phyloP scores from a whole-genome alignment of 345 rosid species.

The Rhodamnia rubescens region DNA sequence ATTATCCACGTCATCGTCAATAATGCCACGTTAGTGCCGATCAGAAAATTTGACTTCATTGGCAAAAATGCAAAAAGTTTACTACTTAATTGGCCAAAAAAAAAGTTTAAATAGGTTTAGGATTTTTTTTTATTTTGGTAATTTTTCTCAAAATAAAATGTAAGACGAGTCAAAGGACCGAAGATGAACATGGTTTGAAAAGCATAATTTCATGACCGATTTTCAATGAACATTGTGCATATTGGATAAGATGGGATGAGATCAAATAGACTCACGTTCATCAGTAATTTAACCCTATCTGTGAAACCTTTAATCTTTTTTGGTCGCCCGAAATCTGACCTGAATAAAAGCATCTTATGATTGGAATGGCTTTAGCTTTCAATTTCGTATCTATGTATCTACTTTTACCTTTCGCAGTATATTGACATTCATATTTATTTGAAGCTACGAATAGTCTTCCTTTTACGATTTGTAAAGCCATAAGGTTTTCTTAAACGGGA shows the following conservation, averaged over 20 bases:
- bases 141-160: neutral
- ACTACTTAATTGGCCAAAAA: too few relatives aligned
- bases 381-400: neutral
- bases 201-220: neutral
- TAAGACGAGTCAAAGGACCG: neutral
- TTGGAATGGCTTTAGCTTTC: neutral
- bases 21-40: too few relatives aligned
- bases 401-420: neutral
- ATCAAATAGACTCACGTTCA: neutral
- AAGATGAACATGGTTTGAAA: neutral
- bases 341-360: neutral
- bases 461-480: neutral
- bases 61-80: too few relatives aligned
- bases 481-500: neutral
- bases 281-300: rapidly evolving
- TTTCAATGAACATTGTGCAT: neutral
- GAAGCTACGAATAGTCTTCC: neutral
- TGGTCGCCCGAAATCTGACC: neutral
- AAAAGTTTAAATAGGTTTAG: too few relatives aligned
- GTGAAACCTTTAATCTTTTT: neutral
- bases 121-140: too few relatives aligned
- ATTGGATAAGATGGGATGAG: neutral
- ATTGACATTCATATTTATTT: neutral
- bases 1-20: too few relatives aligned
- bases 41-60: too few relatives aligned